Evolutionary conservation across 192 early-diverging fungal species (phyloP).

Genomic region (Backusella mclennaniae): DNA sequence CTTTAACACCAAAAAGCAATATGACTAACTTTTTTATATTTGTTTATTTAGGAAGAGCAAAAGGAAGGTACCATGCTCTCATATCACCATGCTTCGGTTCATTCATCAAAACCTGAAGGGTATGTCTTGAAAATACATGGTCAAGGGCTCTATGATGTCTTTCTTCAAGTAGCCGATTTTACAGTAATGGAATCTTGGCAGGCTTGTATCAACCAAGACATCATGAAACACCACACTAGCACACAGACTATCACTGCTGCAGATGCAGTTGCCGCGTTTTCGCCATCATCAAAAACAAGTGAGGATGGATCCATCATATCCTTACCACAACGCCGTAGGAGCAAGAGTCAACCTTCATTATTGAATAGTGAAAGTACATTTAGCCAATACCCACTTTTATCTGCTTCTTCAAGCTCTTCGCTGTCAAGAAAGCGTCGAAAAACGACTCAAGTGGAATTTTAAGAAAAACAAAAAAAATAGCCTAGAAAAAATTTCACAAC

Average conservation of each 20-base stretch:
- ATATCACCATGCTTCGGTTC: slow-evolving; percentile 27
- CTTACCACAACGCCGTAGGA: neutral
- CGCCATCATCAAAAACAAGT: neutral
- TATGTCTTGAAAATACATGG: slow-evolving; percentile 35
- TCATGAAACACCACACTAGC: neutral
- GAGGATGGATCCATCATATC: neutral
- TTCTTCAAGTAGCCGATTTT: slow-evolving; percentile 26
- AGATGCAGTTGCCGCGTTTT: neutral
- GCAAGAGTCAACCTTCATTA: slow-evolving; percentile 1
- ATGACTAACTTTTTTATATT: neutral
- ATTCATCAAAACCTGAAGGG: slow-evolving; percentile 11
- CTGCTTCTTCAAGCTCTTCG: neutral
- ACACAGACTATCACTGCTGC: neutral
- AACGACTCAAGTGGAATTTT: neutral
- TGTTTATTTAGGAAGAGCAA: slow-evolving; percentile 10
- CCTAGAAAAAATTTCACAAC: neutral
- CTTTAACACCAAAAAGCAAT: neutral
- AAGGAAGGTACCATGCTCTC: slow-evolving; percentile 15
- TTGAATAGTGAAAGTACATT: neutral
- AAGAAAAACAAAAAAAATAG: neutral
- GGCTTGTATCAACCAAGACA: slow-evolving; percentile 25
- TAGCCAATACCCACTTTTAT: neutral
- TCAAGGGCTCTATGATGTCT: slow-evolving; percentile 17
- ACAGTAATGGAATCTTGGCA: slow-evolving; percentile 23
- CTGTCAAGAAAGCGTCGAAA: slow-evolving; percentile 8